Evolutionary conservation across 169 alveolate species (phyloP).

Genomic region (Plasmodium cynomolgi): DNA sequence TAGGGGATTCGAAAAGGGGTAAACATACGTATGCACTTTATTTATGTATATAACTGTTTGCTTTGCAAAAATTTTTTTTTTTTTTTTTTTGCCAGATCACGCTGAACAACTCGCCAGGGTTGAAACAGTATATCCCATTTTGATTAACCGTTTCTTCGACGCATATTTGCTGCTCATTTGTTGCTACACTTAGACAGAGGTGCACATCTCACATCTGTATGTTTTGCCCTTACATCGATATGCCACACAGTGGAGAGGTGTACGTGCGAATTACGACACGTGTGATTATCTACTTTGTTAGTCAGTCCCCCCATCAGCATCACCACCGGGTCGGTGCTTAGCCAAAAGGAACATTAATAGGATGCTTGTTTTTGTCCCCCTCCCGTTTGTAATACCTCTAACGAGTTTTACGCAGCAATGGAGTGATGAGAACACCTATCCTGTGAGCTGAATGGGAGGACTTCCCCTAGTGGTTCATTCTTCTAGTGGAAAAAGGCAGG

Average conservation of each 20-base stretch:
- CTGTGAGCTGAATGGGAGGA: background rate
- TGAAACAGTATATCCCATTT: background rate
- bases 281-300: background rate
- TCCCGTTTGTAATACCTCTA: background rate
- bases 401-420: background rate
- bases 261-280: background rate
- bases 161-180: background rate
- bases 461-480: background rate
- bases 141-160: background rate
- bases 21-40: background rate
- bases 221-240: background rate
- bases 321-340: background rate
- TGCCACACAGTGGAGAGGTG: background rate
- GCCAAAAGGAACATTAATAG: background rate
- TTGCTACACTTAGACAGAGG: slow-evolving; percentile 41
- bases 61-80: background rate
- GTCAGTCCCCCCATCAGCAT: background rate
- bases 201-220: background rate
- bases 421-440: background rate
- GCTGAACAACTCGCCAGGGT: background rate
- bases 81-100: background rate
- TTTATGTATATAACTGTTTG: background rate
- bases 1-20: background rate
- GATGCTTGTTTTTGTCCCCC: background rate
- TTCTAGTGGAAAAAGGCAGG: background rate